Percentiles rank a stretch among this genome's conserved stretches.
phyloP scores from a whole-genome alignment of 805 yeast species.

The Candida caryicola region DNA sequence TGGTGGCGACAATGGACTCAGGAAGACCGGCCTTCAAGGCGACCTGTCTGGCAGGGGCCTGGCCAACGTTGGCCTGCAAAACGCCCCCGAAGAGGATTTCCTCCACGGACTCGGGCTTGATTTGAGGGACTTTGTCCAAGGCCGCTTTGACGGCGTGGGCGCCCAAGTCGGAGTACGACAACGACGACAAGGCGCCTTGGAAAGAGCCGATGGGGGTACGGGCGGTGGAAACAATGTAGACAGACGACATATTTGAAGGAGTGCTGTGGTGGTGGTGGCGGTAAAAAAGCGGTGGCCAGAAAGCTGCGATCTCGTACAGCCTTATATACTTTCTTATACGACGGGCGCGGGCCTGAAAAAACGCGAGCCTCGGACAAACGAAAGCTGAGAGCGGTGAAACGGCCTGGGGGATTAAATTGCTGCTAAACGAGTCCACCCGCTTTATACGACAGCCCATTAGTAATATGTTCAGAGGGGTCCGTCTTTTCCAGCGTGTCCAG shows the following conservation, averaged over 20 bases:
- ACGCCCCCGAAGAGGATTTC: conserved; percentile 94
- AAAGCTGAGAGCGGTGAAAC: no score
- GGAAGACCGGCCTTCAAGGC: conserved; percentile 87
- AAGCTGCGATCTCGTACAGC: neutral
- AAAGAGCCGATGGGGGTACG: conserved; percentile 97
- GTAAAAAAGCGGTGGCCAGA: no score
- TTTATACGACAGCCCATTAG: no score
- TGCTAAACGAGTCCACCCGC: no score
- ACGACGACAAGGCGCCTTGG: conserved; percentile 77
- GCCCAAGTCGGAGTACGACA: conserved; percentile 82
- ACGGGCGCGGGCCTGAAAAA: neutral
- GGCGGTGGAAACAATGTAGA: conserved; percentile 85
- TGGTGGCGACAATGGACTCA: conserved; percentile 76
- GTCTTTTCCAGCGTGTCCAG: no score
- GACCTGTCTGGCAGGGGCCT: conserved; percentile 97
- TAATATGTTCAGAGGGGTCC: no score
- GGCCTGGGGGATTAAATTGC: no score
- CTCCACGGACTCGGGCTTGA: conserved; percentile 75
- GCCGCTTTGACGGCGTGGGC: conserved; percentile 91
- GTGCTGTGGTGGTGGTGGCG: no score
- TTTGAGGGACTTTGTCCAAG: conserved; percentile 74
- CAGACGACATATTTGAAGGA: conserved; percentile 42
- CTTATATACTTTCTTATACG: neutral
- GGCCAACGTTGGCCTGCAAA: conserved; percentile 89
- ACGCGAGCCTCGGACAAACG: neutral